Evolutionary conservation across 495 filamentous ascomycete genomes (phyloP).

Genomic region (Aspergillus sclerotiicarbonarius): DNA sequence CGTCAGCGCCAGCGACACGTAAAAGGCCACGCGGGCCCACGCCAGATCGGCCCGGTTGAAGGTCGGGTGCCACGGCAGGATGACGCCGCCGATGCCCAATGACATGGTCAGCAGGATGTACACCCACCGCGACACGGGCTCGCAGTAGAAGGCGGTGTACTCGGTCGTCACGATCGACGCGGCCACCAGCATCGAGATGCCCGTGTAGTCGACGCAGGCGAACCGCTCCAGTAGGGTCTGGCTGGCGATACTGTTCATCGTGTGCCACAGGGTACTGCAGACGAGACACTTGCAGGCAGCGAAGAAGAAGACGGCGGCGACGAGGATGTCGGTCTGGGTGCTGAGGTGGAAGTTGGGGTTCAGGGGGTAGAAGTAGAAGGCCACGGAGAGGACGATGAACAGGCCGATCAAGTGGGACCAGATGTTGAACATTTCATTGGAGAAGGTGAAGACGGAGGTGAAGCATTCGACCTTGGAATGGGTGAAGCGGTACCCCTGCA

Average conservation of each 20-base stretch:
- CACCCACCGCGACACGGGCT: constrained; percentile 79
- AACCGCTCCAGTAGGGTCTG: constrained; percentile 89
- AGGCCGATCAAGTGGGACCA: constrained; percentile 93
- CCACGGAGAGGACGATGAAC: constrained; percentile 79
- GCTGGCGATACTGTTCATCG: constrained; percentile 92
- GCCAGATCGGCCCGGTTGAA: constrained; percentile 93
- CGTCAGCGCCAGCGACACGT: constrained; percentile 81
- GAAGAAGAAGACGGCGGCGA: constrained; percentile 94
- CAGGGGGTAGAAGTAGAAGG: constrained; percentile 94
- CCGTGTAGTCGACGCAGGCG: constrained; percentile 97
- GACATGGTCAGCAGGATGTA: constrained; percentile 82
- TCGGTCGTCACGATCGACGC: constrained; percentile 98
- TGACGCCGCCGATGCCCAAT: constrained; percentile 82
- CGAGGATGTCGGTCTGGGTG: constrained; percentile 80
- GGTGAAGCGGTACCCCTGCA: constrained; percentile 86
- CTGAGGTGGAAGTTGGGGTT: constrained; percentile 82
- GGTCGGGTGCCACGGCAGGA: constrained; percentile 92
- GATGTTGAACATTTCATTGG: constrained; percentile 96
- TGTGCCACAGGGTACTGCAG: constrained; percentile 96
- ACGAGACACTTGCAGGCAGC: constrained; percentile 93
- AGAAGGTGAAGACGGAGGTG: constrained; percentile 74
- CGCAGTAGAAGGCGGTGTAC: constrained; percentile 98
- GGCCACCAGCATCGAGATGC: constrained; percentile 93
- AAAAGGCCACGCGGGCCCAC: constrained; percentile 91
- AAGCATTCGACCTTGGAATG: constrained; percentile 85